phyloP scores from a whole-genome alignment of 2,329 filamentous ascomycete genomes.

The Trichoderma polysporum region DNA sequence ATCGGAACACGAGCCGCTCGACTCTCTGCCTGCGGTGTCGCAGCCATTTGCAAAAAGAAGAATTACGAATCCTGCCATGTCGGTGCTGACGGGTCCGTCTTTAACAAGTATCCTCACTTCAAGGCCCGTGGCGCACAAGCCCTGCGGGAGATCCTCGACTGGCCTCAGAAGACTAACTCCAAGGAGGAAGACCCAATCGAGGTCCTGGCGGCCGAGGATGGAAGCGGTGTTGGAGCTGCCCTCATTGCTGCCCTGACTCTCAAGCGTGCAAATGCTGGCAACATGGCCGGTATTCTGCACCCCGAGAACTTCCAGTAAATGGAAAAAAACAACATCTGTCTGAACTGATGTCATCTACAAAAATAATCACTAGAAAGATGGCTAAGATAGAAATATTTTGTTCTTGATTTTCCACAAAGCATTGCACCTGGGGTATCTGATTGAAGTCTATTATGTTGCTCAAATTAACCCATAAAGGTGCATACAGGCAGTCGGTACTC shows the following conservation, averaged over 20 bases:
- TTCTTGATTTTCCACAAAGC: neutral
- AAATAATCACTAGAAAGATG: neutral
- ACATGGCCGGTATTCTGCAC: constrained; percentile 63
- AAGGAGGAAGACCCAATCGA: constrained; percentile 84
- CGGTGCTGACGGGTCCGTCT: constrained; percentile 93
- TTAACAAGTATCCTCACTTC: constrained; percentile 99
- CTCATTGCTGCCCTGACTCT: constrained; percentile 78
- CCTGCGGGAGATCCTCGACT: constrained; percentile 92
- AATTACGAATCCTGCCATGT: constrained; percentile 84
- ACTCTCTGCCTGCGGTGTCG: constrained; percentile 90
- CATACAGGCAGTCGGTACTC: constrained; percentile 73
- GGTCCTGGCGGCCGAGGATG: constrained; percentile 88
- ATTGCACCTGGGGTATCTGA: constrained; percentile 11
- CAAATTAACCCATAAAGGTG: constrained; percentile 65
- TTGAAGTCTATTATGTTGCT: constrained; percentile 8
- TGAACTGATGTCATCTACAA: neutral
- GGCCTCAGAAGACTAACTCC: constrained; percentile 66
- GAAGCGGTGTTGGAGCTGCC: constrained; percentile 93
- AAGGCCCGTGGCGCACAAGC: constrained; percentile 88
- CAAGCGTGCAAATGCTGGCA: constrained; percentile 63
- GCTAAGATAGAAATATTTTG: constrained; percentile 13
- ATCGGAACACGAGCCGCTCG: constrained; percentile 94
- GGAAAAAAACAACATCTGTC: neutral
- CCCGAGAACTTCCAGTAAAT: constrained; percentile 57
- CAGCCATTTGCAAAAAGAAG: constrained; percentile 97